Base-by-base conservation (phyloP, 2,329 filamentous ascomycete genomes). In the Alternaria viburni region DNA sequence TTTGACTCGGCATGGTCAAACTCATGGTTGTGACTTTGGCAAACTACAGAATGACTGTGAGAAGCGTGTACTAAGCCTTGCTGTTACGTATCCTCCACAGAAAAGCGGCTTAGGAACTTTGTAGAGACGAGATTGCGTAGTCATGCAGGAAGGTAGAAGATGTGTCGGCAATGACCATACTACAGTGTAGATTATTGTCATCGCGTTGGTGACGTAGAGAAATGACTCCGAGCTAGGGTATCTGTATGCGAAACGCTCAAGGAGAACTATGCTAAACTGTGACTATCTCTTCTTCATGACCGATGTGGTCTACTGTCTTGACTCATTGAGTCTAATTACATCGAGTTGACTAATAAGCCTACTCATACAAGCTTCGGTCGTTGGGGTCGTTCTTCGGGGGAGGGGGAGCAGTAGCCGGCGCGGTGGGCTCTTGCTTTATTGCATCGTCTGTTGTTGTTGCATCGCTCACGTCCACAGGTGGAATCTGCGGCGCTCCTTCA, bases 361-460 rank as follows among this genome's bases (percentile, higher is more conserved):
- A 72, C 26, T 67, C 65, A 46, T 72, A 73, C 15, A 72, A 28
- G 36, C 64, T 64, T n/a, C 62, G 49, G 32, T 72, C 59, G n/a
- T 66, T 66, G 5, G 65, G 55, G 25, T 70, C 66, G 11, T 65
- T 64, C 57, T 66, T 70, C 11, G 52, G 61, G 1, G 61, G 62
- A 5, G 61, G 62, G 3, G 54, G 41, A 41, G 55, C 54, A 15
- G 67, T 45, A 26, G 61, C 58, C 7, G 65, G 46, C 19, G 59
- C 47, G 3, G 55, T 26, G 6, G 62, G n/a, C 28, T 62, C n/a
- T 6, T 36, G 19, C 5, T n/a, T 44, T 10, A 59, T 15, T 15
- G 28, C 54, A 6, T 59, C 12, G 1, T 61, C 49, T 17, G 47
- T 46, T 3, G 62, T 46, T 10, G 59, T 49, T 6, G 52, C 46